Percentiles rank a stretch among this genome's conserved stretches.
Conservation (phyloP, 2,329 filamentous ascomycete genomes). For the Bipolaris cookei region DNA sequence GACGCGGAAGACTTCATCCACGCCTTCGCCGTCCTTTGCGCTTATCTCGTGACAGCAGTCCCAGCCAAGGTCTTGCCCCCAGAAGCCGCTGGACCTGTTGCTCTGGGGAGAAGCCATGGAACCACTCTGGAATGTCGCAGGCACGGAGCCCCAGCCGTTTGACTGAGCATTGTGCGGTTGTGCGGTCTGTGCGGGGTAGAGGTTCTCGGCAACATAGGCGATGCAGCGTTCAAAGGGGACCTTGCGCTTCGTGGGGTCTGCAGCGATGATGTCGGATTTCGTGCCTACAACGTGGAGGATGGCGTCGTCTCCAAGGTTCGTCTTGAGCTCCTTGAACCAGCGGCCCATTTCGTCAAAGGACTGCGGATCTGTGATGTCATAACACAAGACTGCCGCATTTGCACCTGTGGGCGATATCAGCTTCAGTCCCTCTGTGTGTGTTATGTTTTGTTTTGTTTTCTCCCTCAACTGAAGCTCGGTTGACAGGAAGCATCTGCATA, state of each 20-base stretch:
- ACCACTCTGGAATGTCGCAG: conserved; percentile 50
- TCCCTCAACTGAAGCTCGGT: not conserved
- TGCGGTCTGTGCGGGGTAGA: conserved; percentile 69
- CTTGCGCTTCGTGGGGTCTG: conserved; percentile 77
- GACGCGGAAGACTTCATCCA: conserved; percentile 94
- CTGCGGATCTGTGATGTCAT: conserved; percentile 85
- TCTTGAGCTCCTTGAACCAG: conserved; percentile 85
- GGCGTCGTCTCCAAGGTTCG: conserved; percentile 76
- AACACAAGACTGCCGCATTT: conserved; percentile 91
- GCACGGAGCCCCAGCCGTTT: conserved; percentile 34
- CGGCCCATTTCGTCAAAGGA: conserved; percentile 92
- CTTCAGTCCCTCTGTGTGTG: not conserved
- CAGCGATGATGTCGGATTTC: conserved; percentile 78
- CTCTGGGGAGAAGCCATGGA: conserved; percentile 55
- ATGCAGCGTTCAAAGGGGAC: conserved; percentile 96
- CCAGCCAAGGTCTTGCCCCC: conserved; percentile 93
- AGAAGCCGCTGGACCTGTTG: conserved; percentile 73
- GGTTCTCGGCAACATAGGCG: conserved; percentile 90
- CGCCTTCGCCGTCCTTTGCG: conserved; percentile 90
- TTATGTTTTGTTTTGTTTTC: too few species aligned
- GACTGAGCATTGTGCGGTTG: conserved; percentile 28
- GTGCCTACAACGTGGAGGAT: conserved; percentile 93
- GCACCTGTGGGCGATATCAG: conserved; percentile 62
- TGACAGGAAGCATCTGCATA: conserved; percentile 24
- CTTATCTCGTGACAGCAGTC: conserved; percentile 97